Evolutionary conservation across 2,329 filamentous ascomycete species (phyloP).

Genomic region (Pyricularia pennisetigena): DNA sequence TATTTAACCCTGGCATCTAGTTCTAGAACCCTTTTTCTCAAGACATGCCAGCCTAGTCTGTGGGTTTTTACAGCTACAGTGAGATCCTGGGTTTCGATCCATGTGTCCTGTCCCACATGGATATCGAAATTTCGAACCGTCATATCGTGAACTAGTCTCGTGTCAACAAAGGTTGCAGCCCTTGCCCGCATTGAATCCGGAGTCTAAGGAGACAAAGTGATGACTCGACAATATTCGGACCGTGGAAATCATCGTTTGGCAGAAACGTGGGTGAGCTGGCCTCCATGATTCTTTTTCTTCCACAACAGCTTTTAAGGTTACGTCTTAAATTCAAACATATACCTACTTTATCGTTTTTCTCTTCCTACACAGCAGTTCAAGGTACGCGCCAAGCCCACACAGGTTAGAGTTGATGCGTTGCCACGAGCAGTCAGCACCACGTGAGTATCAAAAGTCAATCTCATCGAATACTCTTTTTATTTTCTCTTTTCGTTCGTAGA

Average conservation of each 20-base stretch:
- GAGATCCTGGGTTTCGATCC: neutral
- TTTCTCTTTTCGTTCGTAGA: too few relatives aligned
- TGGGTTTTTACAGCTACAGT: neutral
- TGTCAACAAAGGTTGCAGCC: neutral
- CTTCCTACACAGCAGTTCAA: neutral
- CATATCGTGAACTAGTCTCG: neutral
- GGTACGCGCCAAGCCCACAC: neutral
- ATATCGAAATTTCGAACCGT: neutral
- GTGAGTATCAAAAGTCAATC: neutral
- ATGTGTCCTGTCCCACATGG: neutral
- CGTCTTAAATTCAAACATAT: neutral
- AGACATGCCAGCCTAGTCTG: neutral
- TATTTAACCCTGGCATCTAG: neutral
- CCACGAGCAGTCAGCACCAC: neutral
- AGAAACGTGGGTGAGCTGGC: neutral
- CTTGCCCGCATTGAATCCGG: neutral
- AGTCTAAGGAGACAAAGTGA: neutral
- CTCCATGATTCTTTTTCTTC: too few relatives aligned
- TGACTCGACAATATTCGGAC: neutral
- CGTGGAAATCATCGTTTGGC: neutral
- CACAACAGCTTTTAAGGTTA: neutral
- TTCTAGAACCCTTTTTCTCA: neutral
- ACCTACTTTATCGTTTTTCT: too few relatives aligned
- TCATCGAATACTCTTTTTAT: neutral
- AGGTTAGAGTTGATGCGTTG: neutral